Conservation (phyloP, 2,329 filamentous ascomycete genomes). For the Pseudocercospora vitis region DNA sequence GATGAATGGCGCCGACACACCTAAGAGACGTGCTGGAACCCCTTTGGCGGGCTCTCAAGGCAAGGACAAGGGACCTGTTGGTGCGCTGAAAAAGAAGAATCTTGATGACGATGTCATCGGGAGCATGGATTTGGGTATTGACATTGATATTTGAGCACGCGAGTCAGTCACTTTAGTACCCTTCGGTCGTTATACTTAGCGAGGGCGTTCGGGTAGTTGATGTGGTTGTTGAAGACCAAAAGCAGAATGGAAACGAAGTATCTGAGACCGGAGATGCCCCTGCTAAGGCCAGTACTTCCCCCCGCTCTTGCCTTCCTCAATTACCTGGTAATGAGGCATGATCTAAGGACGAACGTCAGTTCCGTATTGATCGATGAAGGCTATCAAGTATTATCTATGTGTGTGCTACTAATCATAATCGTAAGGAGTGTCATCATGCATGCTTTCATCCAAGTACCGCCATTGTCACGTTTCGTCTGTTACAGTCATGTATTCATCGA, state of each 20-base stretch:
- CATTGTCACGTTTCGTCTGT: no score
- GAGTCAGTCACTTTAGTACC: background rate
- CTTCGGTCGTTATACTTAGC: background rate
- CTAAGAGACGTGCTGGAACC: conserved; percentile 42
- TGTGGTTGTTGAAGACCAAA: background rate
- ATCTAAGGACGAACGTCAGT: no score
- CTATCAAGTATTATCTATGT: no score
- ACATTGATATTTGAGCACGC: conserved; percentile 70
- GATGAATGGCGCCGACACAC: conserved; percentile 42
- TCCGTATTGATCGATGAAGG: no score
- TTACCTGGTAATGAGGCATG: no score
- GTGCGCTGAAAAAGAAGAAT: conserved; percentile 58
- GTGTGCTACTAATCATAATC: no score
- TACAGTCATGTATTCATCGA: no score
- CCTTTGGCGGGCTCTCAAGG: conserved; percentile 40
- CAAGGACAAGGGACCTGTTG: conserved; percentile 51
- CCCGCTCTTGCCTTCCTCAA: no score
- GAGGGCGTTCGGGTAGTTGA: background rate
- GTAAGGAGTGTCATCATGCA: no score
- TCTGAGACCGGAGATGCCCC: no score
- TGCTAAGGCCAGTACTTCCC: no score
- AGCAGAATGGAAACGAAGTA: background rate
- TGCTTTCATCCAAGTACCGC: no score
- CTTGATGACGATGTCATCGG: conserved; percentile 94
- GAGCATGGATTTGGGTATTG: conserved; percentile 83